These are phyloP conservation scores for Peronospora destructor DNA, from an alignment of 352 stramenopile species.

Conservation along the genomic window DNA sequence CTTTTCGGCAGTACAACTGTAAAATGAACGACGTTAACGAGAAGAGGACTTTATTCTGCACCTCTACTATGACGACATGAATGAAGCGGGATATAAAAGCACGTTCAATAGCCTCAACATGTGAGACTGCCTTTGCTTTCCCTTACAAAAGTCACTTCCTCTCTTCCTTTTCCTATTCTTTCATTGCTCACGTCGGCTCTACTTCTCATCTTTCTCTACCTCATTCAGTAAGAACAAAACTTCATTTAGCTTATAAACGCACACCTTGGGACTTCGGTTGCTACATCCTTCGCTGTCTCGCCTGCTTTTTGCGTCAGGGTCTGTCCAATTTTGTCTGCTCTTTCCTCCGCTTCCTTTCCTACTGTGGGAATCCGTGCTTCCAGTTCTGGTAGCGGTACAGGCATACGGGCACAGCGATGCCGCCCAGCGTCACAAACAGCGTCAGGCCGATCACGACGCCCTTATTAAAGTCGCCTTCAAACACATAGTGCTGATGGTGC, in stretches of 20 bases:
- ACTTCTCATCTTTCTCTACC: no score
- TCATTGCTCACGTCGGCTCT: no score
- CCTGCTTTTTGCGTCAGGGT: background rate
- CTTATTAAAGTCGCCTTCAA: conserved; percentile 80
- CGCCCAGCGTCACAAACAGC: conserved; percentile 58
- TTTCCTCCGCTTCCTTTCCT: conserved; percentile 34
- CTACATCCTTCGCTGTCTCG: background rate
- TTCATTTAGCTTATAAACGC: no score
- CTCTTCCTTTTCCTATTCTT: no score
- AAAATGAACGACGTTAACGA: conserved; percentile 77
- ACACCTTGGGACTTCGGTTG: no score
- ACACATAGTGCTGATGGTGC: conserved; percentile 83
- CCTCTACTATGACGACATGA: conserved; percentile 44
- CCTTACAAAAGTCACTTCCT: no score
- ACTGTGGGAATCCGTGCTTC: conserved; percentile 84
- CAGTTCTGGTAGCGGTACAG: conserved; percentile 84
- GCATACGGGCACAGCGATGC: conserved; percentile 52
- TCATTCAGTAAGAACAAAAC: no score
- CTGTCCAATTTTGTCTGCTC: background rate
- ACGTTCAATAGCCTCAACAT: no score
- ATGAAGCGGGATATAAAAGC: background rate
- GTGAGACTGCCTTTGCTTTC: no score
- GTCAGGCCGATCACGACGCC: conserved; percentile 46
- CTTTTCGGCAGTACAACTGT: conserved; percentile 83
- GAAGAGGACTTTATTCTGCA: conserved; percentile 76